These are phyloP conservation scores for Ogataea pilisensis DNA, from an alignment of 805 yeast species.

Conservation along the genomic window DNA sequence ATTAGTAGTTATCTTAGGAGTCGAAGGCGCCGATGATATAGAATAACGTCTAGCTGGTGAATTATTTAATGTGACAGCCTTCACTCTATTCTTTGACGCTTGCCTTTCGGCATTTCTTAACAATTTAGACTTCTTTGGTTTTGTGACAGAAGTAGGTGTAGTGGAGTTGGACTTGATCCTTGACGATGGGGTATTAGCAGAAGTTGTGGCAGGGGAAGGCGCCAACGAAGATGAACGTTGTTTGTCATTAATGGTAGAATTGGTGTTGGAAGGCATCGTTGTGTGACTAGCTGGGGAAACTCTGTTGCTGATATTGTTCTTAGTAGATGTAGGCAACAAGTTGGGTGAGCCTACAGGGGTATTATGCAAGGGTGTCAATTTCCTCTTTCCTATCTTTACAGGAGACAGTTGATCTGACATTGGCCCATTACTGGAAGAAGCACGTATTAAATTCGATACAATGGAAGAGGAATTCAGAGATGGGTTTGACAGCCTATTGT, in stretches of 20 bases:
- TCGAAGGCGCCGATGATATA: not conserved
- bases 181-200: not conserved
- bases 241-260: too few species aligned
- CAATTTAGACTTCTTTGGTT: conserved; percentile 19
- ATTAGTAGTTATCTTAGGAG: not conserved
- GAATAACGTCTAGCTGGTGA: not conserved
- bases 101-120: conserved; percentile 20
- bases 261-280: too few species aligned
- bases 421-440: too few species aligned
- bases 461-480: not conserved
- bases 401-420: conserved; percentile 1
- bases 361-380: conserved; percentile 3
- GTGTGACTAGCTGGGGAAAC: not conserved
- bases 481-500: not conserved
- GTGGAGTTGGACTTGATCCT: not conserved
- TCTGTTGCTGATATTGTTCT: not conserved
- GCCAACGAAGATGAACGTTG: not conserved
- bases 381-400: conserved; percentile 4
- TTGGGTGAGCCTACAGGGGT: conserved; percentile 6
- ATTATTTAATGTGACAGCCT: conserved; percentile 2
- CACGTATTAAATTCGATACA: not conserved
- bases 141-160: conserved; percentile 5
- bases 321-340: not conserved
- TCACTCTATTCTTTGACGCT: conserved; percentile 5
- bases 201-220: not conserved